Evolutionary conservation across 768 basidiomycete genomes (phyloP), one percentile per base, ranked within the genome.

Genomic region (Boletus coccyginus): DNA sequence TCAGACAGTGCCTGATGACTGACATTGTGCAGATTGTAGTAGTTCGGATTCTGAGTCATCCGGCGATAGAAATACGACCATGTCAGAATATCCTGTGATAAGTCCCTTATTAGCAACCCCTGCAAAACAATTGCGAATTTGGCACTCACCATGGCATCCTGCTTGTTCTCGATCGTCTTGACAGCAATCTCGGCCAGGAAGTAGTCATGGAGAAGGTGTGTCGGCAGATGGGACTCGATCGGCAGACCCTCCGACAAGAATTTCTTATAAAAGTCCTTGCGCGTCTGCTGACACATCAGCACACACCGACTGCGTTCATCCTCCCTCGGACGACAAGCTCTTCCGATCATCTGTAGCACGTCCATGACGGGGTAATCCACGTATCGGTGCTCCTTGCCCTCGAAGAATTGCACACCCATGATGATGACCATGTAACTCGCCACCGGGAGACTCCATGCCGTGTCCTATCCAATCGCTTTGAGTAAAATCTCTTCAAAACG

Each of bases 231-330:
- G 0, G 92, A 95, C 70, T 99, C 97, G 61, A 98, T 97, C 7
- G 96, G 97, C 29, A 99, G 75, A n/a, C 96, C 97, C 69, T 98
- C 95, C 1, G 88, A 87, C 49, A 99, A 72, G 83, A 98, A 98
- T 73, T 98, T 98, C 76, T 94, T 96, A 81, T 95, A 98, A 73
- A 98, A 99, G 70, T 98, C 95, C 72, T 98, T 99, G 36, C 95
- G 82, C 0, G 93, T 96, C 72, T 96, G 92, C 65, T 98, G 96
- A 66, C 92, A 94, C 94, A 98, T 98, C 38, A 98, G 76, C 3
- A 99, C 89, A 65, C 96, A 98, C 14, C 94, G 89, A 63, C 92
- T 94, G 56, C 88, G 86, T 3, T 89, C 86, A 62, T 98, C 97
- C 63, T 93, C 85, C 40, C 75, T 71, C 8, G 97, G 96, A 16